Percentiles rank a stretch among this genome's conserved stretches.
Evolutionary conservation across 2,329 filamentous ascomycete species (phyloP).

Genomic region (Grosmannia penicillata): DNA sequence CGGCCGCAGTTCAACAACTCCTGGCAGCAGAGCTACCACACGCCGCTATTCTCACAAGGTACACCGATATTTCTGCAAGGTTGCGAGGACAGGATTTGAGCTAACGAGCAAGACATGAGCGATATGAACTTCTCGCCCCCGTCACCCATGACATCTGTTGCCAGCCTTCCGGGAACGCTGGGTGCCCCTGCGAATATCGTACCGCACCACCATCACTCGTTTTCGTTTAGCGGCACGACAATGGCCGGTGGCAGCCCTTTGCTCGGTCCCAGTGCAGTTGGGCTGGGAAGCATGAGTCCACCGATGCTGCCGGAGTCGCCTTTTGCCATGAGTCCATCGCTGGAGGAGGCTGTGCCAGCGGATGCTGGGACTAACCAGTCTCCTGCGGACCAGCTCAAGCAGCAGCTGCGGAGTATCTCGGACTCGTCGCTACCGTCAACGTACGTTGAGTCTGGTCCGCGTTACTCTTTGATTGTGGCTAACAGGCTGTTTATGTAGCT

Average conservation of each 20-base stretch:
- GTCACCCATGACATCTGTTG: conserved; percentile 8
- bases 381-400: conserved; percentile 13
- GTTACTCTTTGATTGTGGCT: too few relatives aligned
- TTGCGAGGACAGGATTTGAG: background rate
- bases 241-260: conserved; percentile 5
- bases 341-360: conserved; percentile 2
- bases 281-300: conserved; percentile 10
- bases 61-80: background rate
- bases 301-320: conserved; percentile 9
- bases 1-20: conserved; percentile 10
- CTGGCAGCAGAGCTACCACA: conserved; percentile 12
- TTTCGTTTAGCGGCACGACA: conserved; percentile 4
- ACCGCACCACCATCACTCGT: conserved; percentile 6
- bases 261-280: background rate
- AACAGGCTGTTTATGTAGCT: conserved; percentile 3
- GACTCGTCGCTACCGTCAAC: conserved; percentile 13
- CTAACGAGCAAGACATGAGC: conserved; percentile 6
- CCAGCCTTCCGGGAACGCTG: conserved; percentile 6
- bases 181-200: conserved; percentile 10
- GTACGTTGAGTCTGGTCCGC: conserved; percentile 3
- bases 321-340: conserved; percentile 8
- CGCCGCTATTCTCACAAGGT: conserved; percentile 10
- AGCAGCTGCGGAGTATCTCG: conserved; percentile 14
- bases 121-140: conserved; percentile 12
- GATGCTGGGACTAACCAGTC: conserved; percentile 10